Evolutionary conservation across 2,329 filamentous ascomycete species (phyloP), one percentile per base, ranked within the genome.

Genomic region (Alternaria longipes): DNA sequence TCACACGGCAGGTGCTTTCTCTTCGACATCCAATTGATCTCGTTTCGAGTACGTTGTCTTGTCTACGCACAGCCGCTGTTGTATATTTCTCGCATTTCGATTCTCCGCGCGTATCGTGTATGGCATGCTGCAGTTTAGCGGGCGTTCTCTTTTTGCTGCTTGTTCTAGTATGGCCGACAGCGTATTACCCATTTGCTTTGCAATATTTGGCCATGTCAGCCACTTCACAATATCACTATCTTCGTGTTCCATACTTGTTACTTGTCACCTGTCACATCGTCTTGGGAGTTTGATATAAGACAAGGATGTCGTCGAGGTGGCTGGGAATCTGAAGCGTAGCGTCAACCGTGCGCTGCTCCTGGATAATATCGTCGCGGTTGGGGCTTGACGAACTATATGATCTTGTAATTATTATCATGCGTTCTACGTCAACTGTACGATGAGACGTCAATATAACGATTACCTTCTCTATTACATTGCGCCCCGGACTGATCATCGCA

Each of bases 111-210:
- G 34, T 42, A 18, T 62, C 45, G 46, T 54, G 22, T 38, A 60
- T 57, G 63, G 68, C 65, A 72, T 67, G 59, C 67, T 68, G 72
- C 70, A 67, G 65, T 70, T 67, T 74, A 74, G 75, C 73, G 73
- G 75, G 75, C 72, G 73, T 77, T 74, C 63, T 59, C 26, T 62
- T 60, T 66, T 55, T 47, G 51, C 38, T 30, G 41, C 54, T 52
- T 57, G 24, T 63, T 42, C 46, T 41, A 36, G 62, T 45, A 34
- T 55, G 49, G 18, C 32, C 41, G 22, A 40, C 14, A 52, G 56
- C 56, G 40, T 47, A 64, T 40, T 64, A 64, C 61, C 63, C 56
- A 66, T 59, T 62, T 66, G 55, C 53, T 59, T 63, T 50, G 38
- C 44, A 18, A n/a, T 16, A 51, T 50, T 42, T 49, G 26, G 55